These are phyloP conservation scores for Melampsora occidentalis DNA, from an alignment of 1,284 basidiomycete genomes.

Conservation along the genomic window DNA sequence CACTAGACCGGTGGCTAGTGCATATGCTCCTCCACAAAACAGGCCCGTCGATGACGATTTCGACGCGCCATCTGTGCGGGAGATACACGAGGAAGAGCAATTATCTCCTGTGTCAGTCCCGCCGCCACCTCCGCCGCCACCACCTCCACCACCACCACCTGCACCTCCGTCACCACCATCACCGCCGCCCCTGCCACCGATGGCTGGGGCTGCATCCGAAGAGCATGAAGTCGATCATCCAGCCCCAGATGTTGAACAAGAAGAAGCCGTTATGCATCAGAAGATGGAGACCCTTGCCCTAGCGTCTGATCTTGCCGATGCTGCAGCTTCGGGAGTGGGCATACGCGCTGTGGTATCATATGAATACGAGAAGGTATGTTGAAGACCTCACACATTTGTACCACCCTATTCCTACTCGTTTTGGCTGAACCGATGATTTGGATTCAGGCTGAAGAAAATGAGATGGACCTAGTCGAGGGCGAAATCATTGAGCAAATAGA, in stretches of 20 bases:
- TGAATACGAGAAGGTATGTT: conserved; percentile 64
- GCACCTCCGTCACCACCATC: neutral
- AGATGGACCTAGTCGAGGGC: conserved; percentile 74
- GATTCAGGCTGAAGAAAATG: conserved; percentile 66
- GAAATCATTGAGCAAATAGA: conserved; percentile 77
- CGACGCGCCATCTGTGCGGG: conserved; percentile 45
- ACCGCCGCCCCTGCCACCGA: neutral
- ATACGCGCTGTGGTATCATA: conserved; percentile 63
- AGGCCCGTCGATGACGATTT: conserved; percentile 56
- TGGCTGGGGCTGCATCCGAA: conserved; percentile 32
- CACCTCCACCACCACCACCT: neutral
- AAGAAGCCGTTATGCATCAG: conserved; percentile 29
- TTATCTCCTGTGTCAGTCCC: neutral
- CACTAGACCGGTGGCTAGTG: conserved; percentile 53
- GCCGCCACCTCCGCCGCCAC: conserved; percentile 1
- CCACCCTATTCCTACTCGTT: neutral
- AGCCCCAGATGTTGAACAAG: conserved; percentile 34
- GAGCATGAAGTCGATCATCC: conserved; percentile 40
- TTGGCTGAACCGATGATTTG: neutral
- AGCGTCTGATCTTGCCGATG: conserved; percentile 25
- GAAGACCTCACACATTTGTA: neutral
- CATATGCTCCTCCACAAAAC: conserved; percentile 58
- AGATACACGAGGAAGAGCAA: neutral
- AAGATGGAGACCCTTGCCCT: conserved; percentile 45
- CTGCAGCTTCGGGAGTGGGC: conserved; percentile 44